phyloP scores from a whole-genome alignment of 352 stramenopile genomes.

The Phytophthora cactorum region DNA sequence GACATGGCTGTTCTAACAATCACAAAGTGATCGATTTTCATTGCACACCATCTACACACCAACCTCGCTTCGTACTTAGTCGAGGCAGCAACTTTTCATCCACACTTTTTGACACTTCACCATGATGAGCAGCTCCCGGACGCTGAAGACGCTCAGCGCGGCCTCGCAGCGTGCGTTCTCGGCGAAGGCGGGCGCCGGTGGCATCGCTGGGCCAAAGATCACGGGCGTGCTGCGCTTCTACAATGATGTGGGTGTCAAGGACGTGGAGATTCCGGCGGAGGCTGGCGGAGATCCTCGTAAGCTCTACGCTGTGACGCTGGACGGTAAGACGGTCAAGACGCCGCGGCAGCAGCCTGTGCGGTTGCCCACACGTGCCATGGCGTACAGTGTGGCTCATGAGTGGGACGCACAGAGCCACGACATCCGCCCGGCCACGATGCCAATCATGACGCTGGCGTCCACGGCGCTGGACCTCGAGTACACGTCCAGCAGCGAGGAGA shows the following conservation, averaged over 20 bases:
- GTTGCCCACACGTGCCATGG: conserved; percentile 73
- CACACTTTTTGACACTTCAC: conserved; percentile 10
- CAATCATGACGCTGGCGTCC: conserved; percentile 87
- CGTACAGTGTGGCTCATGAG: conserved; percentile 77
- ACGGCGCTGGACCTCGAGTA: conserved; percentile 75
- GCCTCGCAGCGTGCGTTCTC: conserved; percentile 47
- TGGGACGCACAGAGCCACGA: conserved; percentile 82
- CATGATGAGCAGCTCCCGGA: conserved; percentile 43
- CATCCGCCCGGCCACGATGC: conserved; percentile 86
- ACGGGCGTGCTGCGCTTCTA: conserved; percentile 84
- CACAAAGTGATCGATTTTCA: conserved; percentile 6
- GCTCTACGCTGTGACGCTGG: conserved; percentile 74
- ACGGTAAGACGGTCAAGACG: conserved; percentile 87
- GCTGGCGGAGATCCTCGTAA: conserved; percentile 22
- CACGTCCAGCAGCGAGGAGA: conserved; percentile 60
- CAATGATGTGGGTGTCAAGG: conserved; percentile 76
- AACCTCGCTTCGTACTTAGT: conserved; percentile 7
- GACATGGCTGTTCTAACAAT: conserved; percentile 51
- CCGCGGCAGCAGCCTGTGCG: conserved; percentile 64
- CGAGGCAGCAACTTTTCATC: conserved; percentile 5
- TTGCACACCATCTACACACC: conserved; percentile 8
- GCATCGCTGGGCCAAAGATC: conserved; percentile 75
- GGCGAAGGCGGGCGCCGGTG: conserved; percentile 51
- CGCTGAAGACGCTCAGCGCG: conserved; percentile 24
- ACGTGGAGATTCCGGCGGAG: conserved; percentile 45